phyloP scores from a whole-genome alignment of 73 alveolate genomes.

The Tetrahymena elliotti region DNA sequence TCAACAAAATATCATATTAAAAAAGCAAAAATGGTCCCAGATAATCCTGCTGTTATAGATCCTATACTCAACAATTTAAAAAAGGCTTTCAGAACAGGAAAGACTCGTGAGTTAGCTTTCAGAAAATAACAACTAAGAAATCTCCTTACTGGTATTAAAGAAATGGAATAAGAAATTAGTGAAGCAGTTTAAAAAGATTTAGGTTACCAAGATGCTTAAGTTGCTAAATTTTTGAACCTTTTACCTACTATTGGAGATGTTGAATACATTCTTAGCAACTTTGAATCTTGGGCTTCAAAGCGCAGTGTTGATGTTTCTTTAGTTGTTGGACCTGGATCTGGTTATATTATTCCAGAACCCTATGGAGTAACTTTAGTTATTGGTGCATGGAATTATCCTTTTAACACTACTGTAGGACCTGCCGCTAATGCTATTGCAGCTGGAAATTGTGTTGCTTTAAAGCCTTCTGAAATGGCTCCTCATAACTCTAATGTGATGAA shows the following conservation, averaged over 20 bases:
- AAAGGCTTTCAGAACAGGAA: constrained; percentile 39
- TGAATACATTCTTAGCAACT: constrained; percentile 20
- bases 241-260: constrained; percentile 31
- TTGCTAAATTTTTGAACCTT: constrained; percentile 22
- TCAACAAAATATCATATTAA: background rate
- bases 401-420: constrained; percentile 67
- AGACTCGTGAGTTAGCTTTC: constrained; percentile 43
- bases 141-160: constrained; percentile 49
- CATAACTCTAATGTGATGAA: constrained; percentile 65
- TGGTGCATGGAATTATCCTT: constrained; percentile 94
- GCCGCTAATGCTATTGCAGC: constrained; percentile 77
- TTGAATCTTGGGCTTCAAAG: constrained; percentile 46
- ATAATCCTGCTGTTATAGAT: constrained; percentile 23
- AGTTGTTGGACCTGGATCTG: constrained; percentile 53
- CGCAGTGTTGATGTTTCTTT: constrained; percentile 46
- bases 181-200: constrained; percentile 56
- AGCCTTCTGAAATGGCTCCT: constrained; percentile 88
- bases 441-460: constrained; percentile 82
- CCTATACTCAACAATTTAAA: constrained; percentile 37
- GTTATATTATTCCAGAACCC: constrained; percentile 74
- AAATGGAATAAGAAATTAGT: constrained; percentile 46
- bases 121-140: constrained; percentile 48
- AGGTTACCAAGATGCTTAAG: constrained; percentile 29
- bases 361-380: constrained; percentile 81
- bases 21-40: constrained; percentile 8